These are phyloP conservation scores for Lachnum nothofagi DNA, from an alignment of 2,329 filamentous ascomycete genomes.

Conservation along the genomic window DNA sequence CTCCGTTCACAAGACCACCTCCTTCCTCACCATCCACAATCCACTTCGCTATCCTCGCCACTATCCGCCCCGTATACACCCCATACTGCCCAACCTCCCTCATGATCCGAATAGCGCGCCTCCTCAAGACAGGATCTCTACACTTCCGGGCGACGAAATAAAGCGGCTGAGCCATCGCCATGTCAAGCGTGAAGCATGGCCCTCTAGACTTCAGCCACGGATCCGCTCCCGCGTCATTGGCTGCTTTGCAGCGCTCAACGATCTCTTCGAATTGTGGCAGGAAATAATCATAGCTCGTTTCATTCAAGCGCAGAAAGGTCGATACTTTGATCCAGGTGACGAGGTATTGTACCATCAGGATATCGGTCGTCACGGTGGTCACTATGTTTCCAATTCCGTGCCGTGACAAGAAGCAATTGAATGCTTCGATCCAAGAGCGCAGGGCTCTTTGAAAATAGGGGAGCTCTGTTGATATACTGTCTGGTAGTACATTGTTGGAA, in stretches of 20 bases:
- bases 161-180: conserved; percentile 5
- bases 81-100: conserved; percentile 4
- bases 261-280: conserved; percentile 1
- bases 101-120: conserved; percentile 5
- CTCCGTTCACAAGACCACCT: background rate
- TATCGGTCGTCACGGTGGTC: background rate
- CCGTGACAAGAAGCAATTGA: background rate
- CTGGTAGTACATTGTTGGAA: background rate
- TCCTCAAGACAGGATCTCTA: conserved; percentile 4
- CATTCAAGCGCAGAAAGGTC: conserved; percentile 1
- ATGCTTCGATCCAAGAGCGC: background rate
- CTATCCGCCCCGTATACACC: conserved; percentile 3
- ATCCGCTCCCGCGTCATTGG: background rate
- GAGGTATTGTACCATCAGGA: background rate
- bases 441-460: background rate
- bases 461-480: background rate
- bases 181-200: conserved; percentile 7
- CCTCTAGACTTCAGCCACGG: background rate
- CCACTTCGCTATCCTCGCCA: conserved; percentile 6
- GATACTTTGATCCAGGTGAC: conserved; percentile 6
- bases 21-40: conserved; percentile 4
- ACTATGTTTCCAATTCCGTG: background rate
- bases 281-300: conserved; percentile 10
- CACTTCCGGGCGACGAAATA: conserved; percentile 8
- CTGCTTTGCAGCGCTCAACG: background rate